Conservation (phyloP, 2,329 filamentous ascomycete species). For the Diplodia seriata region DNA sequence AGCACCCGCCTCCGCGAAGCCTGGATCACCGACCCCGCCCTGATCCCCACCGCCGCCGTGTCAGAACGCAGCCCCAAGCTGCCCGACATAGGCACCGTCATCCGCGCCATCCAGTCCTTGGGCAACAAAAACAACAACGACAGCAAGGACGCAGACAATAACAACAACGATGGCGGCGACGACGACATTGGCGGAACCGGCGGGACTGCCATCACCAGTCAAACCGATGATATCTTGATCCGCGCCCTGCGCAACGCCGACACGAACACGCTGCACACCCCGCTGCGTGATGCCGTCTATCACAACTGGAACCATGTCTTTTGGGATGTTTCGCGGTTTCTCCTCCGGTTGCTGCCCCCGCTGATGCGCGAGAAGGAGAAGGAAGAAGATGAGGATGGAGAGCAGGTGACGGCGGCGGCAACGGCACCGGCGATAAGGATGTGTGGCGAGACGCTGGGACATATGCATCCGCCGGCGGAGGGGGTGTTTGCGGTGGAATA, state of each 20-base stretch:
- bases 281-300: not conserved
- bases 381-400: not conserved
- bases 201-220: too few species aligned
- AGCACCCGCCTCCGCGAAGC: slow-evolving; percentile 13
- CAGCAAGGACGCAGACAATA: not conserved
- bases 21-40: not conserved
- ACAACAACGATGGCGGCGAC: not conserved
- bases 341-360: not conserved
- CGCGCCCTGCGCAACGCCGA: not conserved
- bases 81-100: not conserved
- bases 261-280: not conserved
- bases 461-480: slow-evolving; percentile 12
- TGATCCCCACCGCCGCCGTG: not conserved
- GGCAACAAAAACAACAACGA: not conserved
- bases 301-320: slow-evolving; percentile 23
- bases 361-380: not conserved
- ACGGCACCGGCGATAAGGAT: not conserved
- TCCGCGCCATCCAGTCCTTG: slow-evolving; percentile 8
- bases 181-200: too few species aligned
- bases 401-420: not conserved
- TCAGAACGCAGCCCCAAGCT: not conserved
- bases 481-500: slow-evolving; percentile 6
- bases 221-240: not conserved
- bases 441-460: not conserved
- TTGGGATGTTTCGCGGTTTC: slow-evolving; percentile 11